Conservation (phyloP, 2,329 filamentous ascomycete species). For the Sclerotinia sclerotiorum region DNA sequence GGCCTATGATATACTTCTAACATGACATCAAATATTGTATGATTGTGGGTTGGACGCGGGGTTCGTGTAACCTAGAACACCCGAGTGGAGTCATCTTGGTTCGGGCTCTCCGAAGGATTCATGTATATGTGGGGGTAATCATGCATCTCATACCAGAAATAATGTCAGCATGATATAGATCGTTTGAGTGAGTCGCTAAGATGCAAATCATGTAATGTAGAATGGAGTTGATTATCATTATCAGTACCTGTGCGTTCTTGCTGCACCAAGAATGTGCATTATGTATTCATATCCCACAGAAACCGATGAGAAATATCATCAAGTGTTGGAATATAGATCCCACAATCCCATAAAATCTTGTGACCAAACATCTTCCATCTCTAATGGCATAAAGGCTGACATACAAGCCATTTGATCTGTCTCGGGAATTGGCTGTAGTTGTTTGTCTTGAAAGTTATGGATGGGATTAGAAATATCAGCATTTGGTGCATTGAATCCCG, state of each 20-base stretch:
- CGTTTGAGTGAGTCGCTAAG: not conserved
- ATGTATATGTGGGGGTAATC: not conserved
- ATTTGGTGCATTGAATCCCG: constrained; percentile 13
- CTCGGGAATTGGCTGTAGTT: not conserved
- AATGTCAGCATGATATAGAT: not conserved
- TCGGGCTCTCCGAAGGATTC: not conserved
- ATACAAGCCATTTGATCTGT: not conserved
- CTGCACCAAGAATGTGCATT: not conserved
- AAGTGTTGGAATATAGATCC: constrained; percentile 16
- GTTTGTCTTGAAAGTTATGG: constrained; percentile 1
- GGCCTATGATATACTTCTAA: not conserved
- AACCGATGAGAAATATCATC: not conserved
- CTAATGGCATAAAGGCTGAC: constrained; percentile 9
- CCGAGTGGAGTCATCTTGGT: not conserved
- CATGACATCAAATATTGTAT: not conserved
- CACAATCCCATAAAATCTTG: constrained; percentile 19
- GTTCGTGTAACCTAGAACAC: not conserved
- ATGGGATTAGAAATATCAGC: not conserved
- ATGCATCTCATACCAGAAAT: too few species aligned
- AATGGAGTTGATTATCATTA: not conserved
- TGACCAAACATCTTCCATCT: constrained; percentile 13
- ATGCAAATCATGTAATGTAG: not conserved
- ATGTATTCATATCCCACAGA: not conserved
- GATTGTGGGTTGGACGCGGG: not conserved
- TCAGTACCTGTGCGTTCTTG: not conserved